Percentiles rank a stretch among this genome's conserved stretches.
These are phyloP conservation scores for Lentinula boryana DNA, from an alignment of 768 basidiomycete genomes.

Conservation along the genomic window DNA sequence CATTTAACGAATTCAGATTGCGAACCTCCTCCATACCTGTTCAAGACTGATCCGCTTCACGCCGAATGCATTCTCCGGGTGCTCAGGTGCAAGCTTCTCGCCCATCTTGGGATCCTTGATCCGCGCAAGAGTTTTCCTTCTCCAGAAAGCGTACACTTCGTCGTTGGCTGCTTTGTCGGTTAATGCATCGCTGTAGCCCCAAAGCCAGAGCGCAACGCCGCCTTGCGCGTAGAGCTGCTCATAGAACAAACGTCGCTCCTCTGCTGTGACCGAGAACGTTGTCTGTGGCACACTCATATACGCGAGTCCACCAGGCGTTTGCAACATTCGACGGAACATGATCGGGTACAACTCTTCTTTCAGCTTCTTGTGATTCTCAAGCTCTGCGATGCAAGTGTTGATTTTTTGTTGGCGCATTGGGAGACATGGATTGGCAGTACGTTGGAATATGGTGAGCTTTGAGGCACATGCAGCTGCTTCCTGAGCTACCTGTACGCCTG, in stretches of 20 bases:
- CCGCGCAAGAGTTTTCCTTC: conserved; percentile 7
- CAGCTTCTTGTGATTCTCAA: background rate
- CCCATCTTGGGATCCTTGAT: conserved; percentile 8
- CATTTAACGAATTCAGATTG: background rate
- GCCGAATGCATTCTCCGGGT: conserved; percentile 8
- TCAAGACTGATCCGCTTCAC: conserved; percentile 10
- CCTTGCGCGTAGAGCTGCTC: conserved; percentile 1
- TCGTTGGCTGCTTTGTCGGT: conserved; percentile 4
- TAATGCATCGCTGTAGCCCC: background rate
- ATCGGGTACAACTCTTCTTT: conserved; percentile 4
- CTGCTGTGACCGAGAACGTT: background rate
- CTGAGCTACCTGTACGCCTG: conserved; percentile 5
- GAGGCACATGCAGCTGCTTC: conserved; percentile 3
- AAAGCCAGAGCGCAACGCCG: conserved; percentile 1
- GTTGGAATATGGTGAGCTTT: conserved; percentile 6
- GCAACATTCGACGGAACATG: background rate
- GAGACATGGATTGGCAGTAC: conserved; percentile 6
- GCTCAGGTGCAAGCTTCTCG: conserved; percentile 10
- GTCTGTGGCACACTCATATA: background rate
- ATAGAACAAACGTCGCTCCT: conserved; percentile 1
- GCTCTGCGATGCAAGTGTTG: background rate
- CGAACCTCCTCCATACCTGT: background rate
- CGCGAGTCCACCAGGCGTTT: conserved; percentile 1
- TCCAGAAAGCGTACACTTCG: conserved; percentile 11
- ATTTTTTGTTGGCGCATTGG: conserved; percentile 5